Percentiles rank a stretch among this genome's conserved stretches.
Evolutionary conservation across 495 filamentous ascomycete genomes (phyloP).

Genomic region (Lasiosphaeris hirsuta): DNA sequence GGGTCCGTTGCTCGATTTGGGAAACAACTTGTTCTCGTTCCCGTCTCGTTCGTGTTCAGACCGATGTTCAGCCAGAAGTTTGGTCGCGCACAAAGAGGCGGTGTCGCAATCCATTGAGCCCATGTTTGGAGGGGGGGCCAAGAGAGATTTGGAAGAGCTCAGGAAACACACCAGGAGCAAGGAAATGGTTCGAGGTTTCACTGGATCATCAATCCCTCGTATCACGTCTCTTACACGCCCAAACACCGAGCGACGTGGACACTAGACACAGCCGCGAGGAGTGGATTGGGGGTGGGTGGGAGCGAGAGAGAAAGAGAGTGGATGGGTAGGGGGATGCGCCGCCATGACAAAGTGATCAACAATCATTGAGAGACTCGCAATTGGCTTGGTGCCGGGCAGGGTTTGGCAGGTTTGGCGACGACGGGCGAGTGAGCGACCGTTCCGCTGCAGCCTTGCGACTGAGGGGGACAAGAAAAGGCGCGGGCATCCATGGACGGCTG

Average conservation of each 20-base stretch:
- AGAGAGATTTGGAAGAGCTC: slow-evolving; percentile 4
- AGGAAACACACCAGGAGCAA: slow-evolving; percentile 17
- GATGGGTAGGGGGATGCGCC: slow-evolving; percentile 2
- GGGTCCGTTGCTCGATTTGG: slow-evolving; percentile 18
- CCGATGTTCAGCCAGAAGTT: not conserved
- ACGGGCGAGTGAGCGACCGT: not conserved
- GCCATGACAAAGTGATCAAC: not conserved
- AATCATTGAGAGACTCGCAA: not conserved
- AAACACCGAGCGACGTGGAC: slow-evolving; percentile 24
- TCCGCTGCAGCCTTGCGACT: slow-evolving; percentile 5
- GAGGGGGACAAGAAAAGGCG: not conserved
- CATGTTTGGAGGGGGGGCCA: slow-evolving; percentile 5
- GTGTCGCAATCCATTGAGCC: slow-evolving; percentile 4
- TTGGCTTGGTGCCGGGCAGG: not conserved
- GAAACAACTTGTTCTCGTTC: slow-evolving; percentile 10
- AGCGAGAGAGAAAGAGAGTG: not conserved
- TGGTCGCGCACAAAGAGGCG: slow-evolving; percentile 2
- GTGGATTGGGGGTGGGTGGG: not conserved
- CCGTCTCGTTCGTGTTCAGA: not conserved
- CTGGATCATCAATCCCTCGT: slow-evolving; percentile 22
- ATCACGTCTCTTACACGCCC: slow-evolving; percentile 24
- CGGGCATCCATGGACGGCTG: not conserved
- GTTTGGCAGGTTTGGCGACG: not conserved
- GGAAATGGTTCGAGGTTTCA: slow-evolving; percentile 26
- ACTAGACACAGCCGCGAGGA: slow-evolving; percentile 3